phyloP scores from a whole-genome alignment of 306 rosid species.

The Vigna trinervia region DNA sequence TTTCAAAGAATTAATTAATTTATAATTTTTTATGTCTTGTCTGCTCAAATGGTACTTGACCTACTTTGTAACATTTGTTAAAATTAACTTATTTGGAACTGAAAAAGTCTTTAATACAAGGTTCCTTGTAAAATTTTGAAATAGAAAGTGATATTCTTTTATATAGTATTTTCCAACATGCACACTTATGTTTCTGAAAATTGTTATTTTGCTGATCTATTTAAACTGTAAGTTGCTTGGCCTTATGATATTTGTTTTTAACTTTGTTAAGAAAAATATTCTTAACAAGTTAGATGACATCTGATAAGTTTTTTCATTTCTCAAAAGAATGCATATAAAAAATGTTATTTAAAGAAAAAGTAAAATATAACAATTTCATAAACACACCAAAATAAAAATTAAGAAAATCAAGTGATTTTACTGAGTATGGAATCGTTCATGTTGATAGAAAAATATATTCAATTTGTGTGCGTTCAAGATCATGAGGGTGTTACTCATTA shows the following conservation, averaged over 20 bases:
- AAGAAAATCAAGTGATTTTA: background rate
- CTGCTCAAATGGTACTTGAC: constrained; percentile 6
- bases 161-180: background rate
- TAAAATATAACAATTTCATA: background rate
- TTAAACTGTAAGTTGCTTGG: background rate
- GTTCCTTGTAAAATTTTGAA: background rate
- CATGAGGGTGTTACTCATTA: too few relatives aligned
- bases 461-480: too few relatives aligned
- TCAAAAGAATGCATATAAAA: too few relatives aligned
- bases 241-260: background rate
- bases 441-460: too few relatives aligned
- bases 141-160: background rate
- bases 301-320: too few relatives aligned
- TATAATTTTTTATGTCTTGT: background rate
- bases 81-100: background rate
- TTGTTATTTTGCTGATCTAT: background rate
- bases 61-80: background rate
- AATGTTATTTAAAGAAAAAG: too few relatives aligned
- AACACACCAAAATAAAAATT: background rate
- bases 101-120: background rate
- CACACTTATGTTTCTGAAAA: background rate
- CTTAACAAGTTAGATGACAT: too few relatives aligned
- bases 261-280: background rate
- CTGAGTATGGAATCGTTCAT: too few relatives aligned
- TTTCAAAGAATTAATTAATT: background rate